A percentile compares a stretch with the other conserved stretches of the same genome.
phyloP scores from a whole-genome alignment of 2,329 filamentous ascomycete genomes.

The Alternaria sp. region DNA sequence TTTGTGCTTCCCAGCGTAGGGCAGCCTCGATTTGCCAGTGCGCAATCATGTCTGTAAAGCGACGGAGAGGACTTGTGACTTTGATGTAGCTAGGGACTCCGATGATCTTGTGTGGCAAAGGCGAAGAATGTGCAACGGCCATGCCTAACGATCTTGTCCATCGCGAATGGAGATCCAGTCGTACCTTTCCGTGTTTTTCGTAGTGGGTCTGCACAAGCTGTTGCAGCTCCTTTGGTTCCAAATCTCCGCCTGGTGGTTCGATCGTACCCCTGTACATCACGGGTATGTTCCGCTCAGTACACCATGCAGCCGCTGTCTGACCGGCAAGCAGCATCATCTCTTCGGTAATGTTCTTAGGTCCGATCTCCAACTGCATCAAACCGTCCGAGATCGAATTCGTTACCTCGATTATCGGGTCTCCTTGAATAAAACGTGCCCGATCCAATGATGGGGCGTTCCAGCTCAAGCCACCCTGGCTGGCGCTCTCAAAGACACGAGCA shows the following conservation, averaged over 20 bases:
- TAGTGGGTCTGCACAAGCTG: constrained; percentile 50
- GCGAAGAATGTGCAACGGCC: constrained; percentile 56
- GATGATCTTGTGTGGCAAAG: constrained; percentile 60
- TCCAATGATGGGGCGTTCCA: constrained; percentile 54
- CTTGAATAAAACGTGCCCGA: constrained; percentile 49
- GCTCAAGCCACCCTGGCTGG: constrained; percentile 42
- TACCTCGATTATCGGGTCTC: constrained; percentile 57
- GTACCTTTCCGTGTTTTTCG: constrained; percentile 46
- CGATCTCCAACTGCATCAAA: constrained; percentile 24
- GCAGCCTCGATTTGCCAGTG: constrained; percentile 73
- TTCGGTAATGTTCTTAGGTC: constrained; percentile 43
- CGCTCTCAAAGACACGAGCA: constrained; percentile 49
- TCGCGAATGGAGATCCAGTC: constrained; percentile 51
- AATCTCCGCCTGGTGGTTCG: constrained; percentile 23
- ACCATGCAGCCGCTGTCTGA: constrained; percentile 62
- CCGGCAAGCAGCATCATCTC: constrained; percentile 65
- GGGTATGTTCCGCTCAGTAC: constrained; percentile 61
- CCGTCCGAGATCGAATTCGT: constrained; percentile 15
- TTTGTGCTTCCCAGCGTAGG: constrained; percentile 63
- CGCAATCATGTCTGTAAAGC: constrained; percentile 67
- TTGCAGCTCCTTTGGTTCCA: constrained; percentile 32
- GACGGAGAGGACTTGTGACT: constrained; percentile 68
- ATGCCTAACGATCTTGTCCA: constrained; percentile 55
- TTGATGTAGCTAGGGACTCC: constrained; percentile 65
- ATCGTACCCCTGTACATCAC: constrained; percentile 59